phyloP scores from a whole-genome alignment of 2,329 filamentous ascomycete species.

The Clonostachys byssicola region DNA sequence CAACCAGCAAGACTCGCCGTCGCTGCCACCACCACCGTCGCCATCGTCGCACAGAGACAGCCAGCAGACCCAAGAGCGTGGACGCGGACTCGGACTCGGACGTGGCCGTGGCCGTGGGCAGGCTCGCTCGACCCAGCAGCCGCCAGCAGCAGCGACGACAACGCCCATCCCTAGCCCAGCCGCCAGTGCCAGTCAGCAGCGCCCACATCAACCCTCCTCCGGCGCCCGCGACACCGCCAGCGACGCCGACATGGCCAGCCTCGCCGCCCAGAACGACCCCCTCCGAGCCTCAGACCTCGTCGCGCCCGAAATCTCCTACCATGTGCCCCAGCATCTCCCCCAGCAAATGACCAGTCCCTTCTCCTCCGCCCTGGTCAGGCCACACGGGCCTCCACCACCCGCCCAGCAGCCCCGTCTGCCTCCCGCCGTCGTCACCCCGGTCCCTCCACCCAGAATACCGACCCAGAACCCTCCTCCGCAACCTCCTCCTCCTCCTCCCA shows the following conservation, averaged over 20 bases:
- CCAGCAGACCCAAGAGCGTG: too few species aligned
- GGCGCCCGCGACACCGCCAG: neutral
- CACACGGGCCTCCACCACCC: constrained; percentile 20
- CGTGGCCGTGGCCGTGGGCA: too few species aligned
- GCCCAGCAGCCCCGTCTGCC: constrained; percentile 2
- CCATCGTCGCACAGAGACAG: too few species aligned
- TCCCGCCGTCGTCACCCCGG: constrained; percentile 20
- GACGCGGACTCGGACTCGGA: too few species aligned
- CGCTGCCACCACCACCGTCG: too few species aligned
- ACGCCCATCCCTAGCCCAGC: too few species aligned
- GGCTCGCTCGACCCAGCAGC: too few species aligned
- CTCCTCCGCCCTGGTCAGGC: constrained; percentile 22
- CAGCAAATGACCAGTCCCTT: constrained; percentile 8
- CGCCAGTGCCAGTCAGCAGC: neutral
- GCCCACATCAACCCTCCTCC: neutral
- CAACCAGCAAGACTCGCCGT: too few species aligned
- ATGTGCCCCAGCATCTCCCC: constrained; percentile 20
- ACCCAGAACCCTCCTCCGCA: constrained; percentile 13
- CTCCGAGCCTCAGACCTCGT: constrained; percentile 26
- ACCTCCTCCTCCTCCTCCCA: neutral
- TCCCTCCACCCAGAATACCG: constrained; percentile 22
- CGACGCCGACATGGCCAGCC: constrained; percentile 12
- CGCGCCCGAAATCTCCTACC: constrained; percentile 34
- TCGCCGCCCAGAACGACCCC: constrained; percentile 6
- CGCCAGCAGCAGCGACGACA: too few species aligned